Evolutionary conservation across 345 rosid genomes (phyloP), one percentile per base, ranked within the genome.

Genomic region (Pugionium cornutum): DNA sequence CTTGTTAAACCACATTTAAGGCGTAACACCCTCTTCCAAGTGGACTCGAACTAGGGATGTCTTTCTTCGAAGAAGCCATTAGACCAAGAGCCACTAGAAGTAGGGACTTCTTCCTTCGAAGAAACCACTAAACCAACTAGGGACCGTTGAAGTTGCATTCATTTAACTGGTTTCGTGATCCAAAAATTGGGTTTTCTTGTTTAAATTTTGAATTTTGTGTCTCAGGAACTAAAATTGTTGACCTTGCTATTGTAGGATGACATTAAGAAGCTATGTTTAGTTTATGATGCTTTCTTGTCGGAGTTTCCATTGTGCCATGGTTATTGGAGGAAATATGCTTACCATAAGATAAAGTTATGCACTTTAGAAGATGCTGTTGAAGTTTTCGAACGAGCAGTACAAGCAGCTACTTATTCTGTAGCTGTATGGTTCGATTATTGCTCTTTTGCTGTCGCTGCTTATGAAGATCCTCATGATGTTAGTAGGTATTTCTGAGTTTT

Each of bases 311-410:
- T 92, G 74, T 92, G 96, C 79, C 75, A 83, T 76, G 95, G 89
- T 65, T 92, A 84, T 75, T 92, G 98, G 98, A 84, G 76, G 81
- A 92, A 70, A 80, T 87, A 86, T 78, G 88, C 87, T 60, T 76
- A 75, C 73, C 95, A 83, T 76, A 68, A 75, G 74, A 77, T 75
- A 56, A 75, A 79, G 29, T 73, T 89, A 35, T 75, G 89, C 74
- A 66, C 81, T 67, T 30, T 66, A 39, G 91, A 82, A 51, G 76
- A 83, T 80, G 92, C 70, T 71, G 78, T 83, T 77, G 79, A 84
- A 58, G 78, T 87, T 53, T 89, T 85, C 73, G 95, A 92, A 77
- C 80, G 82, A 65, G 95, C 91, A 8, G 84, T 86, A 31, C 69
- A 67, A 65, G 76, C 87, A 28, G 91, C 85, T 54, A 85, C 92